phyloP scores from a whole-genome alignment of 495 filamentous ascomycete species.

The Xylaria sp. region DNA sequence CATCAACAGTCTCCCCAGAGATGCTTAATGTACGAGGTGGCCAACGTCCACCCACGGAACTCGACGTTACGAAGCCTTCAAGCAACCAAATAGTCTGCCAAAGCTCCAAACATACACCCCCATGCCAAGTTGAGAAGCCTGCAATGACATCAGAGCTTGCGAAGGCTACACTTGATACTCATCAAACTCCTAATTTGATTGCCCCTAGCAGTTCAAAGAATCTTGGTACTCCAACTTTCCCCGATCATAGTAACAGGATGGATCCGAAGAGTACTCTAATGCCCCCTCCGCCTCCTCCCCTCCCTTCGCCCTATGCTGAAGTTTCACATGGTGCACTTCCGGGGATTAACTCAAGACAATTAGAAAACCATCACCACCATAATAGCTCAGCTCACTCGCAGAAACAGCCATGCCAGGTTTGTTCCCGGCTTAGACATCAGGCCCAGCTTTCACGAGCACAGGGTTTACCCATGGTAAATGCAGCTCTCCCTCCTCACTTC shows the following conservation, averaged over 20 bases:
- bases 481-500: constrained; percentile 32
- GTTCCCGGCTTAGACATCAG: constrained; percentile 35
- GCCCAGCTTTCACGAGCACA: constrained; percentile 34
- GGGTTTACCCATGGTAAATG: constrained; percentile 34
- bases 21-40: constrained; percentile 9
- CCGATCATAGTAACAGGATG: not conserved
- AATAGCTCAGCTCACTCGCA: constrained; percentile 14
- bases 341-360: not conserved
- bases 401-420: constrained; percentile 40
- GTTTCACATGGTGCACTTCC: not conserved
- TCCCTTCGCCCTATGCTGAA: not conserved
- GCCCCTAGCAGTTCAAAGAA: not conserved
- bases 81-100: not conserved
- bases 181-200: not conserved
- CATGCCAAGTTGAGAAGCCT: constrained; percentile 9
- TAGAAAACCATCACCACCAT: constrained; percentile 15
- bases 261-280: constrained; percentile 24
- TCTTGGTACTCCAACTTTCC: not conserved
- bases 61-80: not conserved
- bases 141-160: not conserved
- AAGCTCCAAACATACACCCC: constrained; percentile 2
- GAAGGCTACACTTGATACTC: not conserved
- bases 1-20: constrained; percentile 28
- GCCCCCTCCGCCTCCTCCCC: constrained; percentile 31
- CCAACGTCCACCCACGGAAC: not conserved